These are phyloP conservation scores for Porphyridium purpureum DNA, from an alignment of 23 red algal species.

Conservation along the genomic window DNA sequence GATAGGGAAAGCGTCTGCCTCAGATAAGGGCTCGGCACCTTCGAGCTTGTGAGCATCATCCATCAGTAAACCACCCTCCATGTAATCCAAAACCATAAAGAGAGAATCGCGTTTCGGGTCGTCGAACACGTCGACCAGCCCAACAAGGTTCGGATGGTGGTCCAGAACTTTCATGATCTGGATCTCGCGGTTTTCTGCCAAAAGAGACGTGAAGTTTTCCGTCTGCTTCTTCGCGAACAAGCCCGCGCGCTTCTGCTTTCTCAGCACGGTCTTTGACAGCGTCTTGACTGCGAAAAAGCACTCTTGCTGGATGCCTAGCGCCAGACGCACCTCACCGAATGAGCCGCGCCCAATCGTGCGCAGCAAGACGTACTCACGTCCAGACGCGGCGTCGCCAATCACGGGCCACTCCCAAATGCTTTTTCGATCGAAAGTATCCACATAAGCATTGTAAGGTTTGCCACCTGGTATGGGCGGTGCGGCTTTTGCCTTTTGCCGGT, in stretches of 20 bases:
- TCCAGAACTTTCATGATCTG: too few relatives aligned
- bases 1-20: slow-evolving; percentile 45
- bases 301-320: background rate
- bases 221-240: background rate
- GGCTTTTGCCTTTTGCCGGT: too few relatives aligned
- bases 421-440: too few relatives aligned
- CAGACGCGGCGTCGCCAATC: too few relatives aligned
- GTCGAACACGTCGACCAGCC: background rate
- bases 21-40: slow-evolving; percentile 56
- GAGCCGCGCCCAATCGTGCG: slow-evolving; percentile 1
- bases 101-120: background rate
- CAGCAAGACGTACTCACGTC: slow-evolving; percentile 1
- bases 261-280: slow-evolving; percentile 1
- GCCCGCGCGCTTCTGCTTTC: background rate
- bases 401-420: too few relatives aligned
- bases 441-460: too few relatives aligned
- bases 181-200: too few relatives aligned
- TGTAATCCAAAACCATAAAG: background rate
- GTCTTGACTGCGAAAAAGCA: slow-evolving; percentile 1
- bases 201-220: too few relatives aligned
- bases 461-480: too few relatives aligned
- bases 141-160: background rate
- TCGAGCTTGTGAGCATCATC: too few relatives aligned
- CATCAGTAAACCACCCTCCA: too few relatives aligned
- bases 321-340: background rate